These are phyloP conservation scores for Myxozyma lipomycoides DNA, from an alignment of 805 yeast species.

Conservation along the genomic window DNA sequence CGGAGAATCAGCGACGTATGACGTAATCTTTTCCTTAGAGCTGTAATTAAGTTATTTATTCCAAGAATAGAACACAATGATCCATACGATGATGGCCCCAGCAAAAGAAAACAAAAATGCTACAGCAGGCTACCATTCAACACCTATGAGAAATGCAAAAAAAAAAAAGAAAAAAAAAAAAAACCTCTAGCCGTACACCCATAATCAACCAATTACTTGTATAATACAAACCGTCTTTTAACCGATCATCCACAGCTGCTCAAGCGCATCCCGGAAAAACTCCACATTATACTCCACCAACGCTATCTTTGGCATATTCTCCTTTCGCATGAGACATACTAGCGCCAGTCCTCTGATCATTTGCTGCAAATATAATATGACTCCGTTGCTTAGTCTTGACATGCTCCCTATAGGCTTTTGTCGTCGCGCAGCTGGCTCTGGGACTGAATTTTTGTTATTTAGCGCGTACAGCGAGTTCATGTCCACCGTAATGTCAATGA, in stretches of 20 bases:
- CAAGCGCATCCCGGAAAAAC: constrained; percentile 45
- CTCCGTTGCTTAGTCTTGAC: constrained; percentile 75
- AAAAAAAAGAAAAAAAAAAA: too few relatives aligned
- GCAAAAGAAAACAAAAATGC: too few relatives aligned
- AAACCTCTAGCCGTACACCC: too few relatives aligned
- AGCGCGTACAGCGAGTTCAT: constrained; percentile 47
- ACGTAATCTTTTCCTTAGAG: too few relatives aligned
- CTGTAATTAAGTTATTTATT: too few relatives aligned
- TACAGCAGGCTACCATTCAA: too few relatives aligned
- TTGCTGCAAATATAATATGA: constrained; percentile 77
- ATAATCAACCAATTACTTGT: too few relatives aligned
- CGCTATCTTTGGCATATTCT: constrained; percentile 51
- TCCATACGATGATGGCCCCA: too few relatives aligned
- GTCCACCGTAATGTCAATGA: constrained; percentile 90
- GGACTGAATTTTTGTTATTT: not conserved
- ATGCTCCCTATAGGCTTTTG: constrained; percentile 50
- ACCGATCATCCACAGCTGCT: constrained; percentile 19
- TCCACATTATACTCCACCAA: constrained; percentile 87
- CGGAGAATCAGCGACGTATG: too few relatives aligned
- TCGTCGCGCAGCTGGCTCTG: constrained; percentile 4
- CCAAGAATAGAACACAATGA: too few relatives aligned
- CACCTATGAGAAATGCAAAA: not conserved
- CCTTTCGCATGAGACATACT: constrained; percentile 78
- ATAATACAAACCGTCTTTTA: too few relatives aligned
- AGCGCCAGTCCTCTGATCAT: constrained; percentile 91